phyloP scores from a whole-genome alignment of 352 stramenopile species.

The Globisporangium irregulare region DNA sequence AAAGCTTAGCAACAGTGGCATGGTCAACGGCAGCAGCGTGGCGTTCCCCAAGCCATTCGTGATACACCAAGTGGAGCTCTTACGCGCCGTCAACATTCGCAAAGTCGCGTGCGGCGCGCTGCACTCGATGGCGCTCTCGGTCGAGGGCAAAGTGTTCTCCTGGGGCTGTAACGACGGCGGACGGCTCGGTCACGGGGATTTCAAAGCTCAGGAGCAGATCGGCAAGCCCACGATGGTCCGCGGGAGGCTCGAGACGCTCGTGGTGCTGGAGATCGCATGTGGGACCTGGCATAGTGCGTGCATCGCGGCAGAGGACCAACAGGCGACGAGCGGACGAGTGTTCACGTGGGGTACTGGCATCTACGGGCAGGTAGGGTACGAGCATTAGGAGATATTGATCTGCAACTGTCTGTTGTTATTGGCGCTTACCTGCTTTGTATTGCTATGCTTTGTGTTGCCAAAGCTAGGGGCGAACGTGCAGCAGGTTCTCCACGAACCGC shows the following conservation, averaged over 20 bases:
- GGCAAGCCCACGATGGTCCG: constrained; percentile 32
- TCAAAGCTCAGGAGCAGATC: constrained; percentile 8
- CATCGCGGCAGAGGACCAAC: constrained; percentile 28
- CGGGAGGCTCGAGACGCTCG: constrained; percentile 28
- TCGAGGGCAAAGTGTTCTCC: constrained; percentile 86
- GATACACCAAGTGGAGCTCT: constrained; percentile 50
- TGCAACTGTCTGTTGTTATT: background rate
- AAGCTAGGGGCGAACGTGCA: constrained; percentile 46
- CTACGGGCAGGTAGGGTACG: constrained; percentile 45
- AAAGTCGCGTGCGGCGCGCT: constrained; percentile 90
- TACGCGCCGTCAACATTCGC: constrained; percentile 45
- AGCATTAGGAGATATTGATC: background rate
- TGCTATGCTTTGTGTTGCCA: background rate
- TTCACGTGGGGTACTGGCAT: constrained; percentile 76
- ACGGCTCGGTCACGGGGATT: constrained; percentile 37
- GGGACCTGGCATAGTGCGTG: constrained; percentile 74
- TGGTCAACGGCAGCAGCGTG: constrained; percentile 12
- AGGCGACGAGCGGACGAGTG: constrained; percentile 27
- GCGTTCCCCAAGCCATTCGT: constrained; percentile 53
- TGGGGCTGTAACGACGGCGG: constrained; percentile 94
- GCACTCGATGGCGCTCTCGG: constrained; percentile 86
- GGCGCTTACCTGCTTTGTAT: background rate
- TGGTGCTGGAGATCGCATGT: constrained; percentile 60
- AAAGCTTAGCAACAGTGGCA: constrained; percentile 11
- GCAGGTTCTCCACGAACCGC: constrained; percentile 47